Evolutionary conservation across 352 stramenopile genomes (phyloP), one percentile per base, ranked within the genome.

Genomic region (Phytophthora macrochlamydospora): DNA sequence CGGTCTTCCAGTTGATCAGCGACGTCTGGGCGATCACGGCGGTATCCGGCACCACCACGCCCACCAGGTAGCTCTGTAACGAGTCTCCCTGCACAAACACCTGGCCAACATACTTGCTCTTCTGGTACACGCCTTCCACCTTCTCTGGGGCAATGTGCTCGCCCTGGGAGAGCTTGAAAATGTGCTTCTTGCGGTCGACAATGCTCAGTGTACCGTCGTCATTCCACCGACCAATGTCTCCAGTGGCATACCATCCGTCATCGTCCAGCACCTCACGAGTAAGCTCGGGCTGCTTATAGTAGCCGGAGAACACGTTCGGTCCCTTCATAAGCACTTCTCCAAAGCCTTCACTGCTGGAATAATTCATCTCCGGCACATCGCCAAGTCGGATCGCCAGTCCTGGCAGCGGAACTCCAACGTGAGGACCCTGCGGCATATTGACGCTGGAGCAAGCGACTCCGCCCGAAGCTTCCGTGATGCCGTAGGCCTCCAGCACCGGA

Each of bases 91-190:
- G 86, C 3, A 99, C 93, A 76, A 98, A 99, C 32, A 87, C 77
- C 72, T 98, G 94, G 28, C 73, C 90, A 31, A 99, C 89, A 67
- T 98, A 96, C 0, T 62, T 55, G 58, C 77, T 94, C 62, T 97
- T 96, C 48, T 81, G 73, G 58, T 98, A 97, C 11, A 95, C 85
- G 64, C 96, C 96, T 71, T 98, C 95, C 65, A 99, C 93, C 79
- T 98, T 98, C 76, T 98, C 96, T 3, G 96, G 78, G 1, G 96
- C 95, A 18, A 99, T 83, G 76, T 99, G 98, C 74, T 99, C 96
- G 51, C 94, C 96, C 62, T 97, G 85, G 14, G 86, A 81, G 33
- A 97, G 84, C 78, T 97, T 97, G 76, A 97, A 97, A 64, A 97
- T 93, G 80, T 96, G 93, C 70, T 97, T 95, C 75, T 93, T 94